These are phyloP conservation scores for Leccinum subrobustum DNA, from an alignment of 1,284 basidiomycete genomes.

Conservation along the genomic window DNA sequence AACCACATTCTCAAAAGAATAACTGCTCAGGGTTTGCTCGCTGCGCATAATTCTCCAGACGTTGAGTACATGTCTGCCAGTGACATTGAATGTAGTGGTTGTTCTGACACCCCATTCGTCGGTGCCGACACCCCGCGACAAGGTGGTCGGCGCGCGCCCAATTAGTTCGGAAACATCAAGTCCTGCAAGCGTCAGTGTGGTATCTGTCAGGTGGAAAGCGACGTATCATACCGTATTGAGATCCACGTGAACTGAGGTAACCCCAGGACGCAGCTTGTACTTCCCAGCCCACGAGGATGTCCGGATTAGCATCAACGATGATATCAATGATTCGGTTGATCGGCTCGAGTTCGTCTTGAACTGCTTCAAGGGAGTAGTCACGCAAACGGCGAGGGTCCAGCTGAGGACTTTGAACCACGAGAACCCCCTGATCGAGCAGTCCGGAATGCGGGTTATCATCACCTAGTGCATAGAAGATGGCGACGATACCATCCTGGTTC, in stretches of 20 bases:
- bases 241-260: slow-evolving; percentile 75
- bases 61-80: slow-evolving; percentile 90
- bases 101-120: slow-evolving; percentile 78
- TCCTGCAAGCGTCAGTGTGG: slow-evolving; percentile 42
- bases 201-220: neutral
- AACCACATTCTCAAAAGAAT: slow-evolving; percentile 89
- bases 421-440: slow-evolving; percentile 54
- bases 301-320: slow-evolving; percentile 82
- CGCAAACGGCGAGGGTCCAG: slow-evolving; percentile 43
- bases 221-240: slow-evolving; percentile 51
- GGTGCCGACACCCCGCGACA: slow-evolving; percentile 35
- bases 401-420: slow-evolving; percentile 50
- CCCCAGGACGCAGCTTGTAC: slow-evolving; percentile 90
- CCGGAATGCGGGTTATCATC: slow-evolving; percentile 38
- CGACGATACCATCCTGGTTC: slow-evolving; percentile 67
- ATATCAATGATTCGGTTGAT: slow-evolving; percentile 80
- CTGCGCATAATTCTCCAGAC: slow-evolving; percentile 91
- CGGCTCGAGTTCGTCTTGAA: slow-evolving; percentile 78
- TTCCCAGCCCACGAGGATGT: slow-evolving; percentile 92
- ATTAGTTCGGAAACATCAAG: slow-evolving; percentile 67
- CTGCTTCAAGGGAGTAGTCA: slow-evolving; percentile 51
- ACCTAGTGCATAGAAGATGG: slow-evolving; percentile 69
- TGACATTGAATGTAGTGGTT: slow-evolving; percentile 81
- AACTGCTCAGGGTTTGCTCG: slow-evolving; percentile 77
- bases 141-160: slow-evolving; percentile 58